A percentile compares a stretch with the other conserved stretches of the same genome.
Conservation (phyloP, 108 stramenopile species). For the Cylindrotheca closterium region DNA sequence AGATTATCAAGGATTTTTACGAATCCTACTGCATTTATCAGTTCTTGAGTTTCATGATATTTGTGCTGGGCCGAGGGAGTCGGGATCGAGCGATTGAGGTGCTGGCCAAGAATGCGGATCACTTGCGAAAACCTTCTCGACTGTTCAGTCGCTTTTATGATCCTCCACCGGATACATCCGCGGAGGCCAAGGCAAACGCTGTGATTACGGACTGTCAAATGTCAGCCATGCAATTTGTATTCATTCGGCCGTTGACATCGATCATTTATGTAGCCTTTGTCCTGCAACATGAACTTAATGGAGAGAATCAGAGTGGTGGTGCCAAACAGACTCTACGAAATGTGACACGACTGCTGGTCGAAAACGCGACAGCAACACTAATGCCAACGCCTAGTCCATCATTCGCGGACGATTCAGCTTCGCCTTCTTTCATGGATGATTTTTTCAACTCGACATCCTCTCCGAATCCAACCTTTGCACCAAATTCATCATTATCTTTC, state of each 20-base stretch:
- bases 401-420: background rate
- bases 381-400: background rate
- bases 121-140: conserved; percentile 56
- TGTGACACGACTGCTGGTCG: background rate
- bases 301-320: conserved; percentile 1
- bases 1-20: conserved; percentile 79
- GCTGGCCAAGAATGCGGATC: conserved; percentile 54
- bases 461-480: background rate
- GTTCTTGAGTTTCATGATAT: conserved; percentile 81
- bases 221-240: conserved; percentile 82
- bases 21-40: conserved; percentile 77
- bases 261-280: conserved; percentile 51
- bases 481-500: background rate
- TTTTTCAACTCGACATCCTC: background rate
- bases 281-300: background rate
- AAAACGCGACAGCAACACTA: background rate
- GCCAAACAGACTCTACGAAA: background rate
- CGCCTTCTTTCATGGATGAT: background rate
- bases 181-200: conserved; percentile 74
- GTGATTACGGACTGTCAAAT: conserved; percentile 84
- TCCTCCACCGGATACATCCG: conserved; percentile 53
- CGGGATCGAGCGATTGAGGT: conserved; percentile 58
- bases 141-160: conserved; percentile 54
- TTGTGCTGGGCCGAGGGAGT: conserved; percentile 66
- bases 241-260: conserved; percentile 71